Conservation (phyloP, 495 filamentous ascomycete genomes). For the Xylaria bambusicola region DNA sequence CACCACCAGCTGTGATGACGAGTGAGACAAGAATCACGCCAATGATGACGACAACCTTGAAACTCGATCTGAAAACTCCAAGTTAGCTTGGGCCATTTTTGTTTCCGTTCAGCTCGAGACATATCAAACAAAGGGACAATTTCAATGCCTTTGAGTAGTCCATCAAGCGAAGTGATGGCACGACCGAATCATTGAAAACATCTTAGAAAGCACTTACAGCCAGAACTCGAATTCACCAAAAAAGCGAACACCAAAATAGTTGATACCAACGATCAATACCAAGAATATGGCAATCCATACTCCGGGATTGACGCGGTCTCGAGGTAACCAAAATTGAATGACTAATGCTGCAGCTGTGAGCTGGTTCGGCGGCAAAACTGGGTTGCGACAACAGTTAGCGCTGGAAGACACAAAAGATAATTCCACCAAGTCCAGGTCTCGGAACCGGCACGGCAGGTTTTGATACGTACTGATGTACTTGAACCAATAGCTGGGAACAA, state of each 20-base stretch:
- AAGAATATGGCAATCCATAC: slow-evolving; percentile 74
- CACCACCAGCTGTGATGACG: slow-evolving; percentile 74
- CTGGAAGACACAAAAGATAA: too few relatives aligned
- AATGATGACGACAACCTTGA: slow-evolving; percentile 71
- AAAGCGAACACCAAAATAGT: slow-evolving; percentile 64
- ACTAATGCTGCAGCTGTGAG: slow-evolving; percentile 73
- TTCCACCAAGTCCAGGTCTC: too few relatives aligned
- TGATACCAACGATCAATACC: slow-evolving; percentile 60
- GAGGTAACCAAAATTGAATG: slow-evolving; percentile 68
- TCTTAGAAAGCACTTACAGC: slow-evolving; percentile 50
- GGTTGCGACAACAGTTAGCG: too few relatives aligned
- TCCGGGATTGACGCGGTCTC: slow-evolving; percentile 65
- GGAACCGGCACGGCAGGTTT: too few relatives aligned
- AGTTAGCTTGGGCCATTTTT: too few relatives aligned
- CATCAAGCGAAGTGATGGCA: too few relatives aligned
- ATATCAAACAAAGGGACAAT: too few relatives aligned
- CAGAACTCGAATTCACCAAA: slow-evolving; percentile 86
- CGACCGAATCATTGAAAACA: neutral
- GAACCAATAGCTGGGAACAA: slow-evolving; percentile 56
- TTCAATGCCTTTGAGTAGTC: too few relatives aligned
- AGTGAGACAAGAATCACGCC: slow-evolving; percentile 67
- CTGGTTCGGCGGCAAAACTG: slow-evolving; percentile 77
- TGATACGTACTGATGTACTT: slow-evolving; percentile 75
- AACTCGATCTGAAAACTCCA: slow-evolving; percentile 25
- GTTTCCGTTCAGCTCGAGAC: too few relatives aligned